Evolutionary conservation across 176 grass and related monocot genomes (phyloP), one percentile per base, ranked within the genome.

Genomic region (Eleusine indica): DNA sequence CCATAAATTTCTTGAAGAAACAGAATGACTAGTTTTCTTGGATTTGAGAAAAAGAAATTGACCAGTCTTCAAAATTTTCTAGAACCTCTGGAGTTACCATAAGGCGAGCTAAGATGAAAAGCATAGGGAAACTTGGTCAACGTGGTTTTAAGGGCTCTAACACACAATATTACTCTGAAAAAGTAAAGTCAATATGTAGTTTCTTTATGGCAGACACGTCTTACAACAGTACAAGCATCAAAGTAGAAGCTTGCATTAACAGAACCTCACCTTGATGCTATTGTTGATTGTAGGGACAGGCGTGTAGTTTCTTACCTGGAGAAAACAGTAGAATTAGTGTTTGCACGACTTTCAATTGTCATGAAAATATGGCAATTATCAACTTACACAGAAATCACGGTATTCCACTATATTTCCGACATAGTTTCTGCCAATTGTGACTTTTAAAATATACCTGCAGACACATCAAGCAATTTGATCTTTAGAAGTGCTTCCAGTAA

Each of bases 271-370:
- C 94, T 97, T 97, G 72, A 97, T 97, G 64, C 94, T 94, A 71
- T 97, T 97, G 76, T 97, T 97, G 66, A 97, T 97, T 77, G 94
- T 97, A 73, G 94, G 94, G 17, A 84, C 72, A 79, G 94, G 91
- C 57, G 81, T 32, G 74, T 94, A 97, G 80, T 97, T 97, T 74
- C 87, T 84, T 16, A 97, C 94, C 94, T 97, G 71, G 68, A 47
- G 83, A 67, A 4, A 48, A 75, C 15, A 77, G 19, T 38, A 76
- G 46, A 21, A 83, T 54, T 25, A 57, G 38, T 28, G 16, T 25
- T 42, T 6, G 29, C 37, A 30, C 0, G 28, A 3, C 6, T 7
- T 68, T 47, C 25, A 70, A 11, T 25, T 18, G 70, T 3, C 56
- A 29, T 58, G 39, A 67, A 57, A 17, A 17, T 29, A 79, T 17